Evolutionary conservation across 352 stramenopile species (phyloP).

Genomic region (Phytophthora syringae): DNA sequence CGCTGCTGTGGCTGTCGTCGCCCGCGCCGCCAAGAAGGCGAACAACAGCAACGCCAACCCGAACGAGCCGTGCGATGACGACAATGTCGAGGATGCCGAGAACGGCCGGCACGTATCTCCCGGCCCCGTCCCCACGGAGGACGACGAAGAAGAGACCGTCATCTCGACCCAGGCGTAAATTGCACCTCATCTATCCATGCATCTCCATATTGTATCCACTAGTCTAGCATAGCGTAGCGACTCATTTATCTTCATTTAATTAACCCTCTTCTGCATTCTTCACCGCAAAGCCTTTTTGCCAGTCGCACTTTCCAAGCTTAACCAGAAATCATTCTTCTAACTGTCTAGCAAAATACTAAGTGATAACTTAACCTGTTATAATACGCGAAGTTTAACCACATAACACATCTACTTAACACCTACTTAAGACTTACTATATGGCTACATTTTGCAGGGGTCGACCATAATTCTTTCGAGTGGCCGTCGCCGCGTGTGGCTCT

Average conservation of each 20-base stretch:
- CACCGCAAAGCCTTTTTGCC: neutral
- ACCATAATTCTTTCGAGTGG: conserved; percentile 13
- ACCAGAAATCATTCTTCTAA: too few relatives aligned
- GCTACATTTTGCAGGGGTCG: conserved; percentile 7
- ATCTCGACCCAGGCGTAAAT: conserved; percentile 30
- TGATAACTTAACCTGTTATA: too few relatives aligned
- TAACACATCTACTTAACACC: neutral
- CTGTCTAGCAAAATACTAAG: too few relatives aligned
- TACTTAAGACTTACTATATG: neutral
- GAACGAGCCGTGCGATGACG: conserved; percentile 21
- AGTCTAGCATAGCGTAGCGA: conserved; percentile 3
- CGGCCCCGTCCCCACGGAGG: conserved; percentile 20
- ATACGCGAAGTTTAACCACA: too few relatives aligned
- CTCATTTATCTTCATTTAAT: neutral
- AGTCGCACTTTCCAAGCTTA: too few relatives aligned
- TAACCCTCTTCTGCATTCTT: neutral
- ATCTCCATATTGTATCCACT: neutral
- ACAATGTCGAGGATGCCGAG: conserved; percentile 26
- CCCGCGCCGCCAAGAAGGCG: conserved; percentile 35
- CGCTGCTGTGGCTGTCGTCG: conserved; percentile 34
- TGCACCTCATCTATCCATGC: neutral
- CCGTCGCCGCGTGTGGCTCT: neutral
- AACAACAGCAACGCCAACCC: conserved; percentile 8
- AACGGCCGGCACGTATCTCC: conserved; percentile 25
- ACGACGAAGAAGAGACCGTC: neutral